Base-by-base conservation (phyloP, 495 filamentous ascomycete genomes). In the Penicillium paradoxum region DNA sequence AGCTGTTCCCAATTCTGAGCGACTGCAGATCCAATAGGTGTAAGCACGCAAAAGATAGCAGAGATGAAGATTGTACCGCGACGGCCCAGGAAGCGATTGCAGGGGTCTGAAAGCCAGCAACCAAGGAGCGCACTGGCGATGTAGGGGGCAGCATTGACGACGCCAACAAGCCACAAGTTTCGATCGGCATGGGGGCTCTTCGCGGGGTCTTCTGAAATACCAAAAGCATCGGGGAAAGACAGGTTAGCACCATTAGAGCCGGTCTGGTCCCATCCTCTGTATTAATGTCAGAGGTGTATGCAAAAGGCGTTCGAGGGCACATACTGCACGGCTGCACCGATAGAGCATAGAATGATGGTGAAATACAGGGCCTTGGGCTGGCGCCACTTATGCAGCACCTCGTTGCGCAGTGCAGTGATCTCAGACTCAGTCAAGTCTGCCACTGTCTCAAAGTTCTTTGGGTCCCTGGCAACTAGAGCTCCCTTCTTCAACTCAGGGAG, bases 231-330 rank as follows among this genome's bases (percentile, higher is more conserved):
- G 0, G 81, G 80, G 62, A 85, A 87, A 17, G 75, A 76, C 36
- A 88, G 62, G 49, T 87, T 87, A 27, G 85, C 85, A 40, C 84
- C 85, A 54, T 88, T 88, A 44, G 80, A 82, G n/a, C 83, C 84
- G n/a, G 84, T 86, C 56, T 87, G 83, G 62, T 87, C 84, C 84
- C 83, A 87, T 25, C 80, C 81, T 51, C 72, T 75, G 45, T 50
- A 38, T 40, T 13, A 8, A 44, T 18, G 50, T 57, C 34, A 65
- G 42, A 6, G 17, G 8, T 32, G 11, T 34, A 37, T 6, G 8
- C 4, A n/a, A 11, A n/a, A 30, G 3, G n/a, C 33, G 10, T n/a
- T 22, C 14, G 2, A 11, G 30, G 24, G 15, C 25, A 68, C 73
- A 45, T 71, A 74, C 69, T 88, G 85, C 4, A 86, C 81, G 7